Evolutionary conservation across 441 rosid genomes (phyloP), one percentile per base, ranked within the genome.

Genomic region (Populus tomentosa): DNA sequence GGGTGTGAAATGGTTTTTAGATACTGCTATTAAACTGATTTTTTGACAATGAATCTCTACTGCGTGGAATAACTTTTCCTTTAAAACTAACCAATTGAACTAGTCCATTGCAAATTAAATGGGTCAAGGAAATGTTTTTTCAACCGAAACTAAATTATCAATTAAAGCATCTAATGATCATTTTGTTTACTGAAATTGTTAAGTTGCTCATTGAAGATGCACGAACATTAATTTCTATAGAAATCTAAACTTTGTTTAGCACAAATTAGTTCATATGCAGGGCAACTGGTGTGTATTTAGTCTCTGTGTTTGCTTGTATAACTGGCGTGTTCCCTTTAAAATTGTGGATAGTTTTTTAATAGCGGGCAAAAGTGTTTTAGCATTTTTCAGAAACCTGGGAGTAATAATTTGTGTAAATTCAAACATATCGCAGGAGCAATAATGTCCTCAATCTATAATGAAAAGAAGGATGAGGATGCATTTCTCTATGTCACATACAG

Each of bases 401-500:
- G 40, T 67, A 3, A 26, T 18, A 67, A 11, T 20, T 16, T 16
- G 2, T 68, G 28, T 35, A 35, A 6, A 35, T 73, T 3, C 5
- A 21, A 40, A n/a, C 23, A 1, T 24, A 8, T 70, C 40, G 53
- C 79, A 82, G 82, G 82, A 6, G 77, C 82, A 46, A 50, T 82
- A 6, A 72, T 82, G 84, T 82, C 82, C 21, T 26, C 82, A 8
- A 78, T 82, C 14, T 82, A 82, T 36, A 82, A 79, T 20, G 84
- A 82, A 64, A 82, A 82, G 64, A 78, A 78, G 86, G 97, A 94
- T 46, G 91, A 86, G 68, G 98, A 94, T 81, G 98, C 98, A 46
- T 94, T 94, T 80, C 94, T 95, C 24, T 93, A 95, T 36, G 91
- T 93, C 18, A 87, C 96, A 21, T 95, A 95, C 89, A 93, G 98